A percentile compares a stretch with the other conserved stretches of the same genome.
These are phyloP conservation scores for Phytophthora fragariaefolia DNA, from an alignment of 352 stramenopile genomes.

Conservation along the genomic window DNA sequence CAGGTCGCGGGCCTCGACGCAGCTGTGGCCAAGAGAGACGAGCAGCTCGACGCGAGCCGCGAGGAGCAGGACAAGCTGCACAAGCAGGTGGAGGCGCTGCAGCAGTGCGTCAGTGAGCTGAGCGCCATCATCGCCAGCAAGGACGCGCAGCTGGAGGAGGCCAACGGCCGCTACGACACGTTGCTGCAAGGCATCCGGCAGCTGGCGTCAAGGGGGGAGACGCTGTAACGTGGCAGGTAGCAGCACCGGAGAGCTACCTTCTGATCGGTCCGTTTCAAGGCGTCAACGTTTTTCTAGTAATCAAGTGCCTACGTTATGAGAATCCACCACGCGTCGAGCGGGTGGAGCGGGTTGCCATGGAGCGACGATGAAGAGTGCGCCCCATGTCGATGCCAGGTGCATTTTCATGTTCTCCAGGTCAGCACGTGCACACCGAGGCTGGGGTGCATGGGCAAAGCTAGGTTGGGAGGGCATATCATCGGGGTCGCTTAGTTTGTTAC, in stretches of 20 bases:
- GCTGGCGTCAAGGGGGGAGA: conserved; percentile 6
- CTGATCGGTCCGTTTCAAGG: not conserved
- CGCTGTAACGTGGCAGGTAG: too few species aligned
- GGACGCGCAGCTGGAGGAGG: conserved; percentile 12
- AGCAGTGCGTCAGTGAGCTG: conserved; percentile 26
- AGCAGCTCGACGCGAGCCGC: too few species aligned
- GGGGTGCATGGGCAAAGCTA: not conserved
- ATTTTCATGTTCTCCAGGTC: not conserved
- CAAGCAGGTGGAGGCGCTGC: conserved; percentile 18
- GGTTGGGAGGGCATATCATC: not conserved
- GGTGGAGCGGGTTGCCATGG: not conserved
- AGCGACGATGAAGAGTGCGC: conserved; percentile 1
- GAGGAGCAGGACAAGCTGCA: conserved; percentile 5
- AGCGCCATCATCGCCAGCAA: conserved; percentile 27
- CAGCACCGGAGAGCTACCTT: not conserved
- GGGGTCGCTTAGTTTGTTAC: conserved; percentile 8
- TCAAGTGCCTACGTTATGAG: conserved; percentile 6
- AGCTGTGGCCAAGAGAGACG: not conserved
- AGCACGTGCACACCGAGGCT: not conserved
- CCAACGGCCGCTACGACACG: conserved; percentile 12
- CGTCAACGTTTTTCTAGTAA: conserved; percentile 21
- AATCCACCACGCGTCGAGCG: not conserved
- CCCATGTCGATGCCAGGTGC: not conserved
- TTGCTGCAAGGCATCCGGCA: conserved; percentile 15
- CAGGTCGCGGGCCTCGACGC: conserved; percentile 10